These are phyloP conservation scores for Fagopyrum homotropicum DNA, from an alignment of 148 eudicot genomes.

Conservation along the genomic window DNA sequence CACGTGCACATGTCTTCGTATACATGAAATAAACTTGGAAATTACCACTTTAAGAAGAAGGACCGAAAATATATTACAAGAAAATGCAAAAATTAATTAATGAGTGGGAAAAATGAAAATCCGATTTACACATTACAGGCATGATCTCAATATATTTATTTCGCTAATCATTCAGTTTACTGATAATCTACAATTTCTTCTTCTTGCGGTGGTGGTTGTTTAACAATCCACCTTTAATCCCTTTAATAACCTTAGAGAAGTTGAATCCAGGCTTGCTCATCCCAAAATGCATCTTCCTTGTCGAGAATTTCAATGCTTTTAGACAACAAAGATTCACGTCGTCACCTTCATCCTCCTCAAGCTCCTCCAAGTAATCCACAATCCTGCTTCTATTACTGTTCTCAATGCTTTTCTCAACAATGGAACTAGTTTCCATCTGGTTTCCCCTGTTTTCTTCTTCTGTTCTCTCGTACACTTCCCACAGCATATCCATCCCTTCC, in stretches of 20 bases:
- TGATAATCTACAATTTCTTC: neutral
- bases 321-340: constrained; percentile 63
- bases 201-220: neutral
- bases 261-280: constrained; percentile 45
- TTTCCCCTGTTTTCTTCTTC: constrained; percentile 22
- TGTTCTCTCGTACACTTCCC: constrained; percentile 67
- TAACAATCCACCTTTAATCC: constrained; percentile 32
- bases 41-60: neutral
- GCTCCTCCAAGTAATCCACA: constrained; percentile 10
- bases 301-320: constrained; percentile 71
- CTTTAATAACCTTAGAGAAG: constrained; percentile 54
- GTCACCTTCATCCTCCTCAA: constrained; percentile 19
- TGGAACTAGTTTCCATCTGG: neutral
- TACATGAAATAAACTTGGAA: no score
- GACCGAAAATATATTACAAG: neutral
- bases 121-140: neutral
- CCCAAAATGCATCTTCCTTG: constrained; percentile 73
- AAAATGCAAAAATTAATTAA: neutral
- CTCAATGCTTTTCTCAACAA: constrained; percentile 15
- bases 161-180: neutral
- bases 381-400: constrained; percentile 13
- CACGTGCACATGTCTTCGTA: no score
- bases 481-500: constrained; percentile 86
- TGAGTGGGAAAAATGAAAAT: neutral
- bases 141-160: neutral